A percentile compares a stretch with the other conserved stretches of the same genome.
Conservation (phyloP, 2,329 filamentous ascomycete genomes). For the Beauveria caledonica region DNA sequence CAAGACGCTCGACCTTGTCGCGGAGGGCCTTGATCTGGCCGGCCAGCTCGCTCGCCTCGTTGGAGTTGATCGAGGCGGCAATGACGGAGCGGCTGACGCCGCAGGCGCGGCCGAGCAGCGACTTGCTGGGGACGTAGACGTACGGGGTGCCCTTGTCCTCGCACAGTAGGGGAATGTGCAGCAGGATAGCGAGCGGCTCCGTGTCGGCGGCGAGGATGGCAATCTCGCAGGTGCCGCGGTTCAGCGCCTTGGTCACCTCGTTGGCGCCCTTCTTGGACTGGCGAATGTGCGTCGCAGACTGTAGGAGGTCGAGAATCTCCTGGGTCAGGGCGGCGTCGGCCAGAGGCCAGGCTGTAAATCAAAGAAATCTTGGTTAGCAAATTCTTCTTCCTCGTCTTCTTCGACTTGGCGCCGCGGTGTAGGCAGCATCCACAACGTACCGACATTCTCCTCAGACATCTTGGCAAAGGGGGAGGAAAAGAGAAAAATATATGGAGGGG, state of each 20-base stretch:
- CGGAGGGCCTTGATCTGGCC: constrained; percentile 81
- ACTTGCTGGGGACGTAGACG: constrained; percentile 69
- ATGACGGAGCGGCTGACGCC: constrained; percentile 87
- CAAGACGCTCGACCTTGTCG: constrained; percentile 91
- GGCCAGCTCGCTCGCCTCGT: constrained; percentile 81
- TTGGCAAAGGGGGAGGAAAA: neutral
- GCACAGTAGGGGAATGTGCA: constrained; percentile 81
- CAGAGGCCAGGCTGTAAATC: constrained; percentile 53
- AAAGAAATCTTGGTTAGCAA: neutral
- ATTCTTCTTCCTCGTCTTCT: neutral
- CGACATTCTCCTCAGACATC: constrained; percentile 21
- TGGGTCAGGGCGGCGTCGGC: constrained; percentile 68
- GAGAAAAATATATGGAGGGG: neutral
- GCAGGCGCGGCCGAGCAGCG: constrained; percentile 78
- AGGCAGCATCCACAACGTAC: constrained; percentile 12
- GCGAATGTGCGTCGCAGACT: constrained; percentile 57
- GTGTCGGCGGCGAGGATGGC: constrained; percentile 87
- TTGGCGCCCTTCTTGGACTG: constrained; percentile 88
- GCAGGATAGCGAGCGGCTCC: constrained; percentile 72
- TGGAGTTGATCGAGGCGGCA: constrained; percentile 79
- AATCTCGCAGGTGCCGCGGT: constrained; percentile 83
- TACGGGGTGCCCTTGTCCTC: constrained; percentile 66
- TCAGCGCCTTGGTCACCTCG: constrained; percentile 77
- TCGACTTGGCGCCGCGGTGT: neutral
- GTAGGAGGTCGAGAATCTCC: constrained; percentile 75